These are phyloP conservation scores for Fusarium vanettenii DNA, from an alignment of 2,329 filamentous ascomycete genomes.

Conservation along the genomic window DNA sequence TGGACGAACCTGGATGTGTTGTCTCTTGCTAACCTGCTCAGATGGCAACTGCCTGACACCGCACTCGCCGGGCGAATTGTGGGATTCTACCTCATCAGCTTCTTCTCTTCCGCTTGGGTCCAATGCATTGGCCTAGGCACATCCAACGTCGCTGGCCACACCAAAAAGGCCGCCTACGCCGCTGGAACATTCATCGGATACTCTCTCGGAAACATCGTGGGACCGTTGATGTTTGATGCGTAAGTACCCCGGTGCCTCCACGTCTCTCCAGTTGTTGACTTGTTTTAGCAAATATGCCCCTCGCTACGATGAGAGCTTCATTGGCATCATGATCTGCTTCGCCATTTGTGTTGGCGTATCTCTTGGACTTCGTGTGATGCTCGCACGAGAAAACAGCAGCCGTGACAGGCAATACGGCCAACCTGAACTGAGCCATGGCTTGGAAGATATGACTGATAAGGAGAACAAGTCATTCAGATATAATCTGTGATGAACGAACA, in stretches of 20 bases:
- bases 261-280: background rate
- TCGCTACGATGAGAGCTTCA: slow-evolving; percentile 44
- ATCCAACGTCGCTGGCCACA: slow-evolving; percentile 49
- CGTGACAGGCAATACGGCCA: slow-evolving; percentile 47
- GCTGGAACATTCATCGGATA: slow-evolving; percentile 49
- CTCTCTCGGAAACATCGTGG: slow-evolving; percentile 49
- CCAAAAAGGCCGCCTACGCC: slow-evolving; percentile 47
- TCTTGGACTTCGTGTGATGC: slow-evolving; percentile 43
- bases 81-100: slow-evolving; percentile 46
- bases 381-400: slow-evolving; percentile 45
- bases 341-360: slow-evolving; percentile 46
- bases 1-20: too few relatives aligned
- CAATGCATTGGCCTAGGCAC: slow-evolving; percentile 48
- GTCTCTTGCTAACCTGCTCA: slow-evolving; percentile 4
- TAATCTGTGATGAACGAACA: background rate
- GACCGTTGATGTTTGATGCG: slow-evolving; percentile 48
- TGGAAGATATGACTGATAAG: slow-evolving; percentile 53
- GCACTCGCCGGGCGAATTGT: slow-evolving; percentile 40
- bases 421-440: slow-evolving; percentile 48
- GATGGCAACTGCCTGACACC: slow-evolving; percentile 40
- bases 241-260: slow-evolving; percentile 3
- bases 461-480: slow-evolving; percentile 39
- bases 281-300: slow-evolving; percentile 42
- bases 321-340: slow-evolving; percentile 49
- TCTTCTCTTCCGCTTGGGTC: slow-evolving; percentile 46